Evolutionary conservation across 2,329 filamentous ascomycete species (phyloP), one percentile per base, ranked within the genome.

Genomic region (Curvularia eragrostidis): DNA sequence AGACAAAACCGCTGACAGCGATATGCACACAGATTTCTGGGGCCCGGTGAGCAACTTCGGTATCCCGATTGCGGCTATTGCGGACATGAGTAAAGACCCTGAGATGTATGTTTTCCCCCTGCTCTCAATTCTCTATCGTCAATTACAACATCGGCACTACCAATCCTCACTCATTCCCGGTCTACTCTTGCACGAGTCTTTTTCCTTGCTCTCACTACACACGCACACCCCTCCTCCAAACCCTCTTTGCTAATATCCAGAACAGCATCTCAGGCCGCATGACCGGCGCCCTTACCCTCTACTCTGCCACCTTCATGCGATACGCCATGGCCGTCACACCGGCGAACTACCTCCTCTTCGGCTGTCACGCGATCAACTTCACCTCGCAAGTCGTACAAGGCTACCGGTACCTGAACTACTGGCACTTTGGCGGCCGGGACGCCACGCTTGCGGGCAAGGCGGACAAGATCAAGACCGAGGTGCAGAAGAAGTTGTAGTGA

Each of bases 271-370:
- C 86, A 62, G 87, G 86, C 62, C 78, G 79, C 64, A 88, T 89
- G 85, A 89, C 87, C 55, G 79, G 76, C 67, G 84, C 86, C 44
- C 81, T 89, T 26, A 79, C 81, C 64, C 72, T 85, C 73, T 89
- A 89, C 81, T 84, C 83, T 23, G 84, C 75, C 46, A 85, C 84
- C 57, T 89, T 89, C 79, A 87, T 87, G 85, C 86, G 87, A 73
- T 89, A 89, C 79, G 79, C 87, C 57, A 74, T 89, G 61, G 86
- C 87, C 60, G 85, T 89, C 55, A 79, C 80, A 15, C 87, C 87
- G 39, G 81, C 80, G 69, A 89, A 89, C 79, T 88, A 88, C 79
- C 85, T 89, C 63, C 84, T 89, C 54, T 89, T 89, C 75, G 86
- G 83, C 64, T 89, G 86, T 79, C 87, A 89, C 76, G 78, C 85